Evolutionary conservation across 2,329 filamentous ascomycete genomes (phyloP).

Genomic region (Aspergillus aculeatinus): DNA sequence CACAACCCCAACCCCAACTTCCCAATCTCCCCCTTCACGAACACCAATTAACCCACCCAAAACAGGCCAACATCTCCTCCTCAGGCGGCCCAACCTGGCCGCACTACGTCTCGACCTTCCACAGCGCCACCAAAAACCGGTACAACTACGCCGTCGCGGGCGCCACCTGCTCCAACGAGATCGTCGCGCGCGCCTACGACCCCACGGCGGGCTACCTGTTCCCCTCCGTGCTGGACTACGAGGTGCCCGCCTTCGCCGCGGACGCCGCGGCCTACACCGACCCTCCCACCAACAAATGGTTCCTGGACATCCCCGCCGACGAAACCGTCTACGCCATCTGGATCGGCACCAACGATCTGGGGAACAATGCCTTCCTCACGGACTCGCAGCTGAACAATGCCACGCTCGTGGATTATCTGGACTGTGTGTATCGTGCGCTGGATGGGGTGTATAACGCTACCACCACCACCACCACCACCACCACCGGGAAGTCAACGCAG

Average conservation of each 20-base stretch:
- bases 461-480: conserved; percentile 48
- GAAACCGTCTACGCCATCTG: conserved; percentile 73
- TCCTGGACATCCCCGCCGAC: conserved; percentile 46
- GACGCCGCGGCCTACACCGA: conserved; percentile 22
- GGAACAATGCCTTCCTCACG: conserved; percentile 62
- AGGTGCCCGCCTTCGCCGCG: conserved; percentile 47
- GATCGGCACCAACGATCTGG: conserved; percentile 80
- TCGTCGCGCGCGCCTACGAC: conserved; percentile 64
- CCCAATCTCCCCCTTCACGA: neutral
- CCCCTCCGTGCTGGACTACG: conserved; percentile 63
- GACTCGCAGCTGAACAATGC: conserved; percentile 61
- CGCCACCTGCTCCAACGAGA: conserved; percentile 68
- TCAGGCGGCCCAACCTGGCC: conserved; percentile 68
- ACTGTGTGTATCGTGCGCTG: conserved; percentile 66
- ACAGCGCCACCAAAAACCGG: conserved; percentile 51
- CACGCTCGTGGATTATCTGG: conserved; percentile 62
- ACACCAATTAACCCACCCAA: neutral
- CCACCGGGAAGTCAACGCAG: too few species aligned
- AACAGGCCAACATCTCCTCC: conserved; percentile 51
- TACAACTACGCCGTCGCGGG: conserved; percentile 71
- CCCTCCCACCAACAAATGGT: conserved; percentile 10
- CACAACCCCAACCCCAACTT: neutral
- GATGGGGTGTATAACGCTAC: conserved; percentile 46
- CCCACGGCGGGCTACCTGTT: conserved; percentile 71
- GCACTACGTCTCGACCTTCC: conserved; percentile 56